Conservation (phyloP, 1,284 basidiomycete species). For the Rhodotorula glutinis region DNA sequence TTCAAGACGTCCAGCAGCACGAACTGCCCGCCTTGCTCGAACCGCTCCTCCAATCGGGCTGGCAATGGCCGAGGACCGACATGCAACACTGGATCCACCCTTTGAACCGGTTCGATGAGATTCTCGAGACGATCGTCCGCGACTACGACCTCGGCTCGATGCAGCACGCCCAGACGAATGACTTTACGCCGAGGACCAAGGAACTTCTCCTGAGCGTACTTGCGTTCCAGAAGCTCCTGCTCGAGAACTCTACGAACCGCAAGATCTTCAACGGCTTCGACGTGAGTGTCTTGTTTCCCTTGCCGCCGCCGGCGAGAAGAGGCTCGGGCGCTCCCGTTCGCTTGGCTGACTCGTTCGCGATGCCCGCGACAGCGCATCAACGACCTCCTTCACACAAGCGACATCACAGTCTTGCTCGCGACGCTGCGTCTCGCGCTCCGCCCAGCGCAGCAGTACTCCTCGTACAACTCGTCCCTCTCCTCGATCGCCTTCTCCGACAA, state of each 20-base stretch:
- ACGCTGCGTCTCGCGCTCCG: conserved; percentile 82
- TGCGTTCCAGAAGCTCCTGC: conserved; percentile 77
- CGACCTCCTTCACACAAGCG: conserved; percentile 79
- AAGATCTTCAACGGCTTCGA: conserved; percentile 97
- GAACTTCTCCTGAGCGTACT: conserved; percentile 75
- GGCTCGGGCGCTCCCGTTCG: not conserved
- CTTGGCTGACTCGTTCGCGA: not conserved
- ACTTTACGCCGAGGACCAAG: conserved; percentile 75
- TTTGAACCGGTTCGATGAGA: conserved; percentile 88
- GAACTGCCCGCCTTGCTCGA: conserved; percentile 33
- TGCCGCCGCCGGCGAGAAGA: not conserved
- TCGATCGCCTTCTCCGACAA: conserved; percentile 49
- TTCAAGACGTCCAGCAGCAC: conserved; percentile 20
- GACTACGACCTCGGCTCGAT: conserved; percentile 71
- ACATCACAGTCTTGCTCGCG: conserved; percentile 81
- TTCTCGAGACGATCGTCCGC: conserved; percentile 76
- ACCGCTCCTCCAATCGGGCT: conserved; percentile 48
- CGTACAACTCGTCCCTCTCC: conserved; percentile 58
- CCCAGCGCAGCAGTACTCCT: conserved; percentile 90
- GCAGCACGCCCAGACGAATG: conserved; percentile 62
- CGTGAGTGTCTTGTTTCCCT: conserved; percentile 57
- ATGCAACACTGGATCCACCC: conserved; percentile 94
- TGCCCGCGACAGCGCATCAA: conserved; percentile 67
- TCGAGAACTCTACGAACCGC: conserved; percentile 97
- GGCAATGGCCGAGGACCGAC: conserved; percentile 96